Evolutionary conservation across 257 asterid genomes (phyloP).

Genomic region (Nicotiana undulata): DNA sequence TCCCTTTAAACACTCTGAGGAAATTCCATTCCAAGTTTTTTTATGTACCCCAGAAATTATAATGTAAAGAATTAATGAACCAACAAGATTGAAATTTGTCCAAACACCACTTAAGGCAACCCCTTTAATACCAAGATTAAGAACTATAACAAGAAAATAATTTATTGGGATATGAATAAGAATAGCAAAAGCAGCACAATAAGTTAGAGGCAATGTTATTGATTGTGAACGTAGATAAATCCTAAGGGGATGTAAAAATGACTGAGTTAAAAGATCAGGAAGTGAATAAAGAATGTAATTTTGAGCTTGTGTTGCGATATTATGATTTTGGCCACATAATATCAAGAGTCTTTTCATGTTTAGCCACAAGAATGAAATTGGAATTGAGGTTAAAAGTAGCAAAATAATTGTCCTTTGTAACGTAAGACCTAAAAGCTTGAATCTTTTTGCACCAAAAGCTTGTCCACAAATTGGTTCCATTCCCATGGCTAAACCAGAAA

Average conservation of each 20-base stretch:
- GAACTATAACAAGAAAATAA: conserved; percentile 21
- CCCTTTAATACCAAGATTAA: conserved; percentile 29
- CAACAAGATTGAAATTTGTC: conserved; percentile 32
- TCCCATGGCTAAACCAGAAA: conserved; percentile 35
- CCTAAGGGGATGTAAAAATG: conserved; percentile 30
- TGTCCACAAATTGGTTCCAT: conserved; percentile 47
- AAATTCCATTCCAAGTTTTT: conserved; percentile 28
- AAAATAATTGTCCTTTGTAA: conserved; percentile 27
- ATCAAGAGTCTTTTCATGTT: conserved; percentile 26
- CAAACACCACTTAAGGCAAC: conserved; percentile 31
- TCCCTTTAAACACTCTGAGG: conserved; percentile 16
- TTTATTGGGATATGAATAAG: conserved; percentile 28
- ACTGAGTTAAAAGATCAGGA: conserved; percentile 25
- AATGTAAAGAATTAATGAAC: conserved; percentile 17
- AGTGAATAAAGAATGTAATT: conserved; percentile 23
- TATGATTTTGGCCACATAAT: conserved; percentile 27
- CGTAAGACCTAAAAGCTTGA: conserved; percentile 23
- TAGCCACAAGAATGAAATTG: conserved; percentile 27
- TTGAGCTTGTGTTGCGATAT: conserved; percentile 26
- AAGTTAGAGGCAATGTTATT: conserved; percentile 32
- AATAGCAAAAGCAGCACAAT: conserved; percentile 23
- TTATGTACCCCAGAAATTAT: conserved; percentile 7
- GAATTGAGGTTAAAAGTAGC: conserved; percentile 22
- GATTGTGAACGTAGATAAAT: conserved; percentile 35
- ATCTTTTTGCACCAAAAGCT: conserved; percentile 30